Base-by-base conservation (phyloP, 805 yeast genomes). In the Nakazawaea molendinolei region DNA sequence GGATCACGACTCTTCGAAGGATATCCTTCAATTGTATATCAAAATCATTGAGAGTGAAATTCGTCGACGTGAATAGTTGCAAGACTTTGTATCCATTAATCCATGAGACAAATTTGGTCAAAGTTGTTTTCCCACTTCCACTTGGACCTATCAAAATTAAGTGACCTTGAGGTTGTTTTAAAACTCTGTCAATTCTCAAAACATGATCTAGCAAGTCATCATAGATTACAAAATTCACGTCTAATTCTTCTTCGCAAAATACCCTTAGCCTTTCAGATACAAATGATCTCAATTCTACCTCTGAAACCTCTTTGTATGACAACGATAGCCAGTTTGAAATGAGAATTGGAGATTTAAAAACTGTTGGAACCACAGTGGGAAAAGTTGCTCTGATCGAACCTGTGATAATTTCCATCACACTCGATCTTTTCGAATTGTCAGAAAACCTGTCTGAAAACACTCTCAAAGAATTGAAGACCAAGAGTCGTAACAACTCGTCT, bases 141-240 rank as follows among this genome's bases (percentile, higher is more conserved):
- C 86, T 71, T 1, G 85, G 75, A 0, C 97, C 97, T 15, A 85
- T 81, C 26, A 90, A 53, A 44, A 90, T 84, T 65, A 85, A 56
- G 55, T 90, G 97, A 0, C 97, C 97, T 49, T 89, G 97, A 0
- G 80, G 78, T 49, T 86, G 95, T 36, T 78, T 69, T 33, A 90
- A 54, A 0, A 86, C 90, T 39, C 97, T 61, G 48, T 89, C 95
- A 32, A 89, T 75, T 40, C 95, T 58, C 19, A 90, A 58, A 16
- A 81, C 67, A 51, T 87, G 87, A 37, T 81, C 89, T 7, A 89
- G 55, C 41, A 85, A 63, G 4, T 79, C 85, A 29, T 79, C 81
- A 52, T 76, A 79, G 5, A 87, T 55, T 0, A 84, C 70, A 23
- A 86, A 51, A 2, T 74, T 58, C 3, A 68, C 66, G 28, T 77